phyloP scores from a whole-genome alignment of 345 rosid species.

The Ricinus communis region DNA sequence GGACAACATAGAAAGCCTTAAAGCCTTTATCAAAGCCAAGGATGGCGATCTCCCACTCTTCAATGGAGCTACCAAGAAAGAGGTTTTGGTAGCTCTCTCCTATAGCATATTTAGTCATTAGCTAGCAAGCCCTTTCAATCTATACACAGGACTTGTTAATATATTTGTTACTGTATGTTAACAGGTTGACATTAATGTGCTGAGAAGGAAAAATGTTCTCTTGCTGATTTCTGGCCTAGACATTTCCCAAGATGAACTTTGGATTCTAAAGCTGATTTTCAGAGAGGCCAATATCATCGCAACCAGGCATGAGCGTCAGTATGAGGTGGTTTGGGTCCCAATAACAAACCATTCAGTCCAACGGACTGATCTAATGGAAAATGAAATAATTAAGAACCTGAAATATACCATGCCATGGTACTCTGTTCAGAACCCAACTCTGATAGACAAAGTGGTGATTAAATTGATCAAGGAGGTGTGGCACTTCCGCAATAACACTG shows the following conservation, averaged over 20 bases:
- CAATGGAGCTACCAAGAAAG: conserved; percentile 38
- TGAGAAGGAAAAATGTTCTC: conserved; percentile 74
- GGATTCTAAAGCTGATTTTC: conserved; percentile 70
- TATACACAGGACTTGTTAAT: too few species aligned
- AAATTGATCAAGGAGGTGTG: conserved; percentile 66
- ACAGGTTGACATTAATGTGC: conserved; percentile 64
- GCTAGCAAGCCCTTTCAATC: too few species aligned
- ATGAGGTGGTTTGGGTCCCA: conserved; percentile 86
- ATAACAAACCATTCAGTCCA: conserved; percentile 46
- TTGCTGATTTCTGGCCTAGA: conserved; percentile 69
- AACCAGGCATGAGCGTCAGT: conserved; percentile 50
- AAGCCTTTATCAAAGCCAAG: conserved; percentile 66
- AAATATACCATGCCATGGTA: conserved; percentile 73
- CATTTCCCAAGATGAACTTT: conserved; percentile 61
- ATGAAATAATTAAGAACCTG: conserved; percentile 40
- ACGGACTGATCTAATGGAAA: conserved; percentile 36
- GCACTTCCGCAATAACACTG: conserved; percentile 85
- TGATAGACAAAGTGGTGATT: conserved; percentile 62
- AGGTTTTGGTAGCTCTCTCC: too few species aligned
- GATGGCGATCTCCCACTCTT: conserved; percentile 54
- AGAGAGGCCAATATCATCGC: conserved; percentile 52
- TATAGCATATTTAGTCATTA: too few species aligned
- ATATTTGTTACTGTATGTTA: background rate
- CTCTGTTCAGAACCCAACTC: conserved; percentile 54
- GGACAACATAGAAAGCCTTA: conserved; percentile 80